Base-by-base conservation (phyloP, 148 eudicot genomes). In the Limonium bicolor region DNA sequence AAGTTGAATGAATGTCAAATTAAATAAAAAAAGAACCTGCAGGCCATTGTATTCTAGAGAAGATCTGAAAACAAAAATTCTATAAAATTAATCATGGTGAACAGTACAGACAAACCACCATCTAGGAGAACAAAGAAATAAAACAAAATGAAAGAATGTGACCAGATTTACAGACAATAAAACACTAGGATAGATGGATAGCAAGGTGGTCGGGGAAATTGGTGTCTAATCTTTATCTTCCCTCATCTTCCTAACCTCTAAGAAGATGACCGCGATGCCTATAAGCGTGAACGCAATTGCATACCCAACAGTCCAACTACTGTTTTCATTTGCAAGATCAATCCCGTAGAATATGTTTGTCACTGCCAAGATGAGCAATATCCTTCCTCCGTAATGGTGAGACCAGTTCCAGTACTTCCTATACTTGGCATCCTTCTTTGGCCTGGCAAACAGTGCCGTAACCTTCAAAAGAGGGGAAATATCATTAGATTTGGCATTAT, bases 391-490 rank as follows among this genome's bases (percentile, higher is more conserved):
- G 0, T 23, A 59, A 38, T 58, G 70, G 56, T 88, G 97, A 56
- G 70, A 80, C 84, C 77, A 88, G 47, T 88, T 88, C 97, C 97
- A 88, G 49, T 83, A 83, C 50, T 74, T 88, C 27, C 97, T 62
- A 10, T 48, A 46, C 54, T 88, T 84, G 5, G 90, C 52, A 17
- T 31, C 76, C 54, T 72, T 77, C 16, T 68, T 42, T 4, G 97
- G 94, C 51, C 97, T 65, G 32, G 61, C 61, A 51, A 83, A 48
- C n/a, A 83, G 25, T 3, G 97, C 97, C 24, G 66, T 42, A 9
- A 80, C 73, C 97, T 88, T 33, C 0, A 41, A 38, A 24, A 44
- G 24, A 6, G 2, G 14, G 11, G 6, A 17, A 23, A 18, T 1
- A 10, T 24, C 0, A 3, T 23, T n/a, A 50, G 6, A 26, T 22